These are phyloP conservation scores for Polygonum aviculare DNA, from an alignment of 148 eudicot genomes.

Conservation along the genomic window DNA sequence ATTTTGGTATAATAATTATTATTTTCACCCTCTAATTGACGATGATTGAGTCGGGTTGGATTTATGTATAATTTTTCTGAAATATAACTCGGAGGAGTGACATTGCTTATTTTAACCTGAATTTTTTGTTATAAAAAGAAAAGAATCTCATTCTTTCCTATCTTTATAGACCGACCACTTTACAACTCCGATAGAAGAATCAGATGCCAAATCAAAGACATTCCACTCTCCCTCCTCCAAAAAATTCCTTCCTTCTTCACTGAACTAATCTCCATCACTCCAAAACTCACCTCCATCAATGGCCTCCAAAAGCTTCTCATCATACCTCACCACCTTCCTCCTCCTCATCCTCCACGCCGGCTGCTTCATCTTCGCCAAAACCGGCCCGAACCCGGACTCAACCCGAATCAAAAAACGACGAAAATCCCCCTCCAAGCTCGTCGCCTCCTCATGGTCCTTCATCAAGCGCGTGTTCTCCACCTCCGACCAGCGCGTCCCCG, in stretches of 20 bases:
- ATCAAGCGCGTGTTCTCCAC: constrained; percentile 42
- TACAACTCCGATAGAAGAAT: background rate
- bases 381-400: background rate
- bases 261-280: background rate
- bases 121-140: background rate
- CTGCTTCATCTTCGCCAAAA: constrained; percentile 46
- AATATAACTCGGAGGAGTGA: background rate
- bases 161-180: constrained; percentile 8
- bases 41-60: too few species aligned
- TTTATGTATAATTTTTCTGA: background rate
- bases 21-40: too few species aligned
- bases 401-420: constrained; percentile 15
- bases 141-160: constrained; percentile 1
- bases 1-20: too few species aligned
- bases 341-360: constrained; percentile 43
- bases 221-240: background rate
- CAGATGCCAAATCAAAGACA: background rate
- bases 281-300: background rate
- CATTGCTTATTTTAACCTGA: background rate
- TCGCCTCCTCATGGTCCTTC: constrained; percentile 54
- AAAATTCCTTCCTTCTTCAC: background rate
- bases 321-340: background rate
- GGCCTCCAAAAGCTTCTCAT: constrained; percentile 1
- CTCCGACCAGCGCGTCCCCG: constrained; percentile 19
- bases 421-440: constrained; percentile 14